These are phyloP conservation scores for Castanea sativa DNA, from an alignment of 306 rosid genomes.

Conservation along the genomic window DNA sequence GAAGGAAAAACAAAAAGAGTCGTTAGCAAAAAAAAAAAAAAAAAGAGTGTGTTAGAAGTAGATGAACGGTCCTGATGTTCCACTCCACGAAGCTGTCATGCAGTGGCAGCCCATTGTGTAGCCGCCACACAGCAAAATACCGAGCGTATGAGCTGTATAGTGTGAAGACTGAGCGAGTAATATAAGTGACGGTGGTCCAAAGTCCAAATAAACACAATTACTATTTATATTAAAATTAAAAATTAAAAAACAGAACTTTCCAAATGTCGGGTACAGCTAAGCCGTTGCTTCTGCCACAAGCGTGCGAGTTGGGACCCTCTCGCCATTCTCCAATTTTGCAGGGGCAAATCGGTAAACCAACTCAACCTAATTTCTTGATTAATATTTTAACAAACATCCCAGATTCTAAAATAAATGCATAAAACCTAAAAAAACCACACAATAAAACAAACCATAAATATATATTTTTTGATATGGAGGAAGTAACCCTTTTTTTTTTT, in stretches of 20 bases:
- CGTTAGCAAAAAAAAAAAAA: background rate
- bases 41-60: background rate
- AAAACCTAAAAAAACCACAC: background rate
- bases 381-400: background rate
- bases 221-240: background rate
- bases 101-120: constrained; percentile 8
- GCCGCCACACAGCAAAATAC: constrained; percentile 31
- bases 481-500: too few species aligned
- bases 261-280: constrained; percentile 61
- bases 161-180: background rate
- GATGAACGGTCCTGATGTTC: background rate
- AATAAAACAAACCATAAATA: too few species aligned
- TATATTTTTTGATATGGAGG: too few species aligned
- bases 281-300: constrained; percentile 60
- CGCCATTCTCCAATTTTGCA: constrained; percentile 10
- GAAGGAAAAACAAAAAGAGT: background rate
- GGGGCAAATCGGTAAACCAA: constrained; percentile 38
- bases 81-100: background rate
- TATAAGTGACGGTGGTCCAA: constrained; percentile 62
- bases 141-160: constrained; percentile 55
- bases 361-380: background rate
- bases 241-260: constrained; percentile 12
- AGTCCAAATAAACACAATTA: constrained; percentile 11
- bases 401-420: background rate
- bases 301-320: background rate